Evolutionary conservation across 2,329 filamentous ascomycete genomes (phyloP), one percentile per base, ranked within the genome.

Genomic region (Hysterium pulicare): DNA sequence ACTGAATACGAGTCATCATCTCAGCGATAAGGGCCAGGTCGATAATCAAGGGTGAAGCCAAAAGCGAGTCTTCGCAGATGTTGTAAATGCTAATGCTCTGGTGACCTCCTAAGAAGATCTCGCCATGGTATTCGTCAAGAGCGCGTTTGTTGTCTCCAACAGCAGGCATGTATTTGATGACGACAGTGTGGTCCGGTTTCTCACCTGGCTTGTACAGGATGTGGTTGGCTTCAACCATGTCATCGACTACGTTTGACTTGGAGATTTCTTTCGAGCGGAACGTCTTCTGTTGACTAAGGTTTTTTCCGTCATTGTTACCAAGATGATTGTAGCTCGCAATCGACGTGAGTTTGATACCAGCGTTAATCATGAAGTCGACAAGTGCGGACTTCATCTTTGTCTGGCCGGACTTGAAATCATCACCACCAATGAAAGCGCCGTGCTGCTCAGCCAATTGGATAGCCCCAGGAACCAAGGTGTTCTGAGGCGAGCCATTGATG

Each of bases 311-410:
- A 66, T 98, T 98, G 82, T 98, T 98, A 63, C 93, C 93, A 42
- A 98, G 84, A 70, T 98, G 93, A 77, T 98, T 98, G 83, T 98
- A 98, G 73, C 87, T 94, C 53, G 93, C 89, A 73, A 98, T 97
- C 31, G 90, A 95, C 46, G 91, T 97, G 64, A 98, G 83, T 77
- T 95, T 96, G 80, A 98, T 97, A 67, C 93, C 93, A 36, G 93
- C 93, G 68, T 84, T 96, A 83, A 98, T 95, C 67, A 98, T 73
- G 75, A 98, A 98, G 73, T 98, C 93, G 34, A 97, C 93, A 22
- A 98, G 82, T 16, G 93, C 93, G 47, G 93, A 97, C 77, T 98
- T 98, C 93, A 98, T 98, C 83, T 98, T 98, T 68, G 93, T 98
- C 78, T 98, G 93, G 50, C 93, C 93, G 49, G 93, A 97, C 77